A percentile compares a stretch with the other conserved stretches of the same genome.
These are phyloP conservation scores for Entamoeba invadens DNA, from an alignment of 208 protist species.

Conservation along the genomic window DNA sequence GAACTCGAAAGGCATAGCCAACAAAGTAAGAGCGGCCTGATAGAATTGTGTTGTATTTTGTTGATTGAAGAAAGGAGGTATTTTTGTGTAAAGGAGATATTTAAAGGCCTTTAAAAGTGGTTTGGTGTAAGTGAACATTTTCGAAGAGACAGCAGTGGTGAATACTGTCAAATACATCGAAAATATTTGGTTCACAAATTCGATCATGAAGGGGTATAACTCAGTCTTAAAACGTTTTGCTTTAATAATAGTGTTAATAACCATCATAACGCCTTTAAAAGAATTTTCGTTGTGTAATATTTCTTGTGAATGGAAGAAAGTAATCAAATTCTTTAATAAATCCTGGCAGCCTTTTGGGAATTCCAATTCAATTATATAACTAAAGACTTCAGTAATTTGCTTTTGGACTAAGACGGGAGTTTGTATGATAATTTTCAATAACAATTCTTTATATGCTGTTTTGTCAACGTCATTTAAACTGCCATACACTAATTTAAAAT, in stretches of 20 bases:
- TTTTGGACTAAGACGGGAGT: not conserved
- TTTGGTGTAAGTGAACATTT: not conserved
- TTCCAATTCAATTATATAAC: not conserved
- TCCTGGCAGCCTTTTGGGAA: not conserved
- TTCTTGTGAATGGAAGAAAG: not conserved
- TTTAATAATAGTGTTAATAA: not conserved
- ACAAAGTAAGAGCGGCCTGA: not conserved
- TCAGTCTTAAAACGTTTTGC: not conserved
- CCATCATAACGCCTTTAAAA: not conserved
- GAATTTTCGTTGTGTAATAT: not conserved
- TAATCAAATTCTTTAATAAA: not conserved
- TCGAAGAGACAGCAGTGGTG: not conserved
- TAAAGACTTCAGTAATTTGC: not conserved
- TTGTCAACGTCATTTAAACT: not conserved
- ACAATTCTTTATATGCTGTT: not conserved
- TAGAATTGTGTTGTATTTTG: not conserved
- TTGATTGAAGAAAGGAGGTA: not conserved
- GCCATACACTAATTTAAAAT: not conserved
- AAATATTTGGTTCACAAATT: not conserved
- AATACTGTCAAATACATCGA: not conserved
- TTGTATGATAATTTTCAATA: not conserved
- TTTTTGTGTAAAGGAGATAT: not conserved
- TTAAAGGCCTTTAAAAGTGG: not conserved
- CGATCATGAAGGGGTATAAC: not conserved
- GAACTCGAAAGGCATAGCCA: not conserved